phyloP scores from a whole-genome alignment of 2,329 filamentous ascomycete genomes.

The Talaromyces pinophilus region DNA sequence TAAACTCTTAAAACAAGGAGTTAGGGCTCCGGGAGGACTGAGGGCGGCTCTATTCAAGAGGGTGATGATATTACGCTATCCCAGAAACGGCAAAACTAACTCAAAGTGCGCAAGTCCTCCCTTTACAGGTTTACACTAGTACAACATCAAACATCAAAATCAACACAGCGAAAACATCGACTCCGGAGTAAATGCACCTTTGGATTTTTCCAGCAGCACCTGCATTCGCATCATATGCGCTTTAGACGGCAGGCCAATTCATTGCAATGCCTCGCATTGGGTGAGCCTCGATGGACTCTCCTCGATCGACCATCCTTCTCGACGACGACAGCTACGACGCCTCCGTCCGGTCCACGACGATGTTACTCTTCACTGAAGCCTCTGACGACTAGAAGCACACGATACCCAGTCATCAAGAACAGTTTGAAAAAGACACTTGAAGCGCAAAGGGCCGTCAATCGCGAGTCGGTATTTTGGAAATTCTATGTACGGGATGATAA shows the following conservation, averaged over 20 bases:
- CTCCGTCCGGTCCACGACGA: not conserved
- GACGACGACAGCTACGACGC: not conserved
- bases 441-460: conserved; percentile 44
- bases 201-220: not conserved
- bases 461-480: conserved; percentile 39
- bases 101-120: too few relatives aligned
- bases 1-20: too few relatives aligned
- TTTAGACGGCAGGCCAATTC: conserved; percentile 11
- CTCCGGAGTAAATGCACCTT: not conserved
- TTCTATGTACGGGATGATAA: conserved; percentile 24
- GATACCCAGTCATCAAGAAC: conserved; percentile 32
- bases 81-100: too few relatives aligned
- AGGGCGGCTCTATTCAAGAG: too few relatives aligned
- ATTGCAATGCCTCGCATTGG: conserved; percentile 22
- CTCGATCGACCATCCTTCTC: not conserved
- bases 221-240: conserved; percentile 17
- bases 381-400: conserved; percentile 23
- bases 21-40: too few relatives aligned
- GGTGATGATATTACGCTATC: too few relatives aligned
- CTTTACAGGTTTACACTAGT: too few relatives aligned
- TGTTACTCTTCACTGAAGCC: conserved; percentile 4
- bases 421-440: conserved; percentile 44
- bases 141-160: too few relatives aligned
- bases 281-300: conserved; percentile 9
- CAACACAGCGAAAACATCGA: not conserved